Evolutionary conservation across 495 filamentous ascomycete genomes (phyloP), one percentile per base, ranked within the genome.

Genomic region (Xylaria sp.): DNA sequence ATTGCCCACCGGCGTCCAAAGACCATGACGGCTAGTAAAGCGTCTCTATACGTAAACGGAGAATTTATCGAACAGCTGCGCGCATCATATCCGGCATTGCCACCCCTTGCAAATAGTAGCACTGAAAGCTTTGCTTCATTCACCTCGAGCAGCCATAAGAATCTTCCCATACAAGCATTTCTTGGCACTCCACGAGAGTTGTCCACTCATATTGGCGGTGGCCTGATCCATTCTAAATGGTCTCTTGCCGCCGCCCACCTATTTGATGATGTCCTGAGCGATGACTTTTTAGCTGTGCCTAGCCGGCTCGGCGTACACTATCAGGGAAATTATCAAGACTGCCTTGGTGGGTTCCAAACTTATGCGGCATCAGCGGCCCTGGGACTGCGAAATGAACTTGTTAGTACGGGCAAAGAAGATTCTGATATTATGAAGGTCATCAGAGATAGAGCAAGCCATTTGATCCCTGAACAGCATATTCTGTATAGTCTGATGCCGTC

Each of bases 301-400:
- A 93, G 91, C 79, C 92, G 94, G 65, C 89, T 99, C 19, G 95
- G 96, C 1, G 90, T 93, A 26, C 90, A 93, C 43, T 99, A 99
- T 75, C 89, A 92, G 79, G 96, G 96, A 2, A 98, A 98, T 77
- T 97, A 95, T 74, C 96, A 99, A 78, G 96, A 99, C 77, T 94
- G 93, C 71, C 85, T 99, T 26, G 96, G 96, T 12, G 95, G 95
- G 19, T 97, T 99, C 76, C 95, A 98, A 77, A 99, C 96, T 0
- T 99, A 98, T 77, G 91, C 91, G 71, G 94, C 97, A n/a, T 98
- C 97, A 31, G 95, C 96, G 21, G 89, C 92, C 33, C 82, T 99
- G 33, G 95, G 95, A 69, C 85, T 98, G 64, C 91, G 94, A 62
- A 97, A 98, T 77, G 96, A 99, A 77, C 87, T 93, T 61, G 87